phyloP scores from a whole-genome alignment of 306 rosid genomes.

The Calophaca sinica region DNA sequence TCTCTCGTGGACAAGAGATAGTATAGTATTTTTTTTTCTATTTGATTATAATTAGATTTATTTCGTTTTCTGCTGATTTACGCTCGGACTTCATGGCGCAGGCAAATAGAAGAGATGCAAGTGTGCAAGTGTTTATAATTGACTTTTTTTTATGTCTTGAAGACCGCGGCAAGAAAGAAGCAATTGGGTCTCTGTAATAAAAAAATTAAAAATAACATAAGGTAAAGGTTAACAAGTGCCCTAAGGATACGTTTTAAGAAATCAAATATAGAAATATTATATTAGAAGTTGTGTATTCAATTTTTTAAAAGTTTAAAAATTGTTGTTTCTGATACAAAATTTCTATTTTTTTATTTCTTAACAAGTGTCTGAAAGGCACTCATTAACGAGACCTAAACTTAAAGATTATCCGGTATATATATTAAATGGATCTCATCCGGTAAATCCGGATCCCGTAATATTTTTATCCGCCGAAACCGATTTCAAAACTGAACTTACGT shows the following conservation, averaged over 20 bases:
- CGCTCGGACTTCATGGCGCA: background rate
- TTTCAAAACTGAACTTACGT: background rate
- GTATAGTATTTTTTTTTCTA: too few species aligned
- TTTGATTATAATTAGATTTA: background rate
- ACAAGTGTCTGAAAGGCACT: too few species aligned
- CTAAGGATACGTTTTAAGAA: too few species aligned
- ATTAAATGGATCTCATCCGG: conserved; percentile 28
- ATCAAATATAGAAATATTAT: too few species aligned
- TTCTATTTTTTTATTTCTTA: too few species aligned
- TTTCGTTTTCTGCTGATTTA: background rate
- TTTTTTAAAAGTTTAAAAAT: too few species aligned
- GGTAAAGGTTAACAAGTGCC: too few species aligned
- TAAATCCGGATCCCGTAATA: conserved; percentile 30
- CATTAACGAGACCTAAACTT: too few species aligned
- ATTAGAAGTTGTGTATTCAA: too few species aligned
- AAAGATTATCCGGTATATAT: conserved; percentile 6
- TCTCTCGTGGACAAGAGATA: too few species aligned
- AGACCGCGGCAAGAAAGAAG: background rate
- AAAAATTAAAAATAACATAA: background rate
- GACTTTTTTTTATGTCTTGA: background rate
- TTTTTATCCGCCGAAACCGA: conserved; percentile 28
- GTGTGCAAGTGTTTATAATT: background rate
- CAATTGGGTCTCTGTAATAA: background rate
- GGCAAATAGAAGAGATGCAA: background rate
- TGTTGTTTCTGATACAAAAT: too few species aligned